phyloP scores from a whole-genome alignment of 1,284 basidiomycete genomes.

The Ganoderma multipileum region DNA sequence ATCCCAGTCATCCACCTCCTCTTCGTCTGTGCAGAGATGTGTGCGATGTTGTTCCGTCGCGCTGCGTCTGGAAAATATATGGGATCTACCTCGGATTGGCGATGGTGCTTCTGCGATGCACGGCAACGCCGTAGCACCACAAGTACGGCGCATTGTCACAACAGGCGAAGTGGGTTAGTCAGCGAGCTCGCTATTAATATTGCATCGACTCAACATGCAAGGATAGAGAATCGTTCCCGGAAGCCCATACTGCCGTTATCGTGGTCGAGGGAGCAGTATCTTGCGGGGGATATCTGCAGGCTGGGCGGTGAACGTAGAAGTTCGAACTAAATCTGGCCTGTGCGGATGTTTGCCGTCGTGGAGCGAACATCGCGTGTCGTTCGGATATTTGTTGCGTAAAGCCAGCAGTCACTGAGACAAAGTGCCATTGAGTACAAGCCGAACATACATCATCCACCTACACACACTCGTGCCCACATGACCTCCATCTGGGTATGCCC shows the following conservation, averaged over 20 bases:
- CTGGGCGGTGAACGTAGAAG: constrained; percentile 14
- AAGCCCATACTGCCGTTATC: constrained; percentile 7
- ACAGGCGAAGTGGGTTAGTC: neutral
- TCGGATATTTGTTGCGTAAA: constrained; percentile 13
- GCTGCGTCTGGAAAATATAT: constrained; percentile 21
- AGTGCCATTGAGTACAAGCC: constrained; percentile 16
- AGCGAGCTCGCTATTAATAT: neutral
- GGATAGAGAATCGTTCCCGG: neutral
- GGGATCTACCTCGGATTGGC: constrained; percentile 25
- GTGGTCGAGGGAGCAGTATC: neutral
- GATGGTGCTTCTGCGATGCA: neutral
- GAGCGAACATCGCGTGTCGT: neutral
- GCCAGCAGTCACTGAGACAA: constrained; percentile 14
- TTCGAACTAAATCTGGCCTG: constrained; percentile 6
- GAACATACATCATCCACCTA: constrained; percentile 19
- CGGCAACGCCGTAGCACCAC: constrained; percentile 12
- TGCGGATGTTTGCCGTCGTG: neutral
- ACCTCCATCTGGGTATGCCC: constrained; percentile 7
- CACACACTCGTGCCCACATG: constrained; percentile 12
- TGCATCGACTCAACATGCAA: neutral
- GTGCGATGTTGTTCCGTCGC: constrained; percentile 26
- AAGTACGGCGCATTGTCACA: neutral
- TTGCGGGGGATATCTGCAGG: neutral
- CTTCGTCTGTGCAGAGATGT: neutral
- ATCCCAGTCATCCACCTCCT: neutral